Conservation (phyloP, 2,329 filamentous ascomycete species). For the Ophiosphaerella korrae region DNA sequence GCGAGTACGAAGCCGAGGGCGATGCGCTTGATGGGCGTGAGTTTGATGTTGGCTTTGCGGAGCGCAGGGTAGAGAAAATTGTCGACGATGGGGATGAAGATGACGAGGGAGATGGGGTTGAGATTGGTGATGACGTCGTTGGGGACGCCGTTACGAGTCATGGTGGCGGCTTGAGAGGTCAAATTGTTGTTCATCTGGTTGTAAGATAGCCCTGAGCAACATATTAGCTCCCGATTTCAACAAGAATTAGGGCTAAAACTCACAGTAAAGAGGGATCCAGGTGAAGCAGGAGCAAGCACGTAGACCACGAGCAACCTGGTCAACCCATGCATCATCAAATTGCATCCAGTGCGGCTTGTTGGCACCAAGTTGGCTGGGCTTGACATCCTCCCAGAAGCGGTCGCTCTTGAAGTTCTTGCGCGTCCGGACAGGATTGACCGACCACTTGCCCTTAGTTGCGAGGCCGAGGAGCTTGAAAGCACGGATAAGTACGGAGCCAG, state of each 20-base stretch:
- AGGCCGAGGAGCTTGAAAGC: conserved; percentile 65
- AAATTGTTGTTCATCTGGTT: conserved; percentile 62
- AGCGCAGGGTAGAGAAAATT: conserved; percentile 58
- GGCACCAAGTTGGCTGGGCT: conserved; percentile 66
- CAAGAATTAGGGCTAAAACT: conserved; percentile 2
- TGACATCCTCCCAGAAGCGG: conserved; percentile 69
- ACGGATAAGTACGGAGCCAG: conserved; percentile 73
- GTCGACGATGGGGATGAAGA: conserved; percentile 62
- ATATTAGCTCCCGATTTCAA: not conserved
- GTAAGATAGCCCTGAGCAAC: conserved; percentile 50
- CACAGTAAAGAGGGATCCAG: conserved; percentile 54
- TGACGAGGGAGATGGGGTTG: conserved; percentile 59
- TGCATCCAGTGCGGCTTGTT: conserved; percentile 75
- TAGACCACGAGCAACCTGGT: conserved; percentile 52
- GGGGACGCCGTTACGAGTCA: conserved; percentile 58
- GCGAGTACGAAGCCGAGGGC: conserved; percentile 57
- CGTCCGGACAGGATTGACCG: conserved; percentile 64
- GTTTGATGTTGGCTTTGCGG: conserved; percentile 53
- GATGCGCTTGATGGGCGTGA: conserved; percentile 61
- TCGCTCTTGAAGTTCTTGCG: conserved; percentile 63
- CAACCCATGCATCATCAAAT: conserved; percentile 83
- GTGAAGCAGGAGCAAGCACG: conserved; percentile 57
- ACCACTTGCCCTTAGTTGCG: conserved; percentile 68
- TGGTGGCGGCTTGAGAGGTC: conserved; percentile 61
- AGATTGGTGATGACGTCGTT: conserved; percentile 63